Conservation (phyloP, 2,329 filamentous ascomycete species). For the Verticillium nubilum region DNA sequence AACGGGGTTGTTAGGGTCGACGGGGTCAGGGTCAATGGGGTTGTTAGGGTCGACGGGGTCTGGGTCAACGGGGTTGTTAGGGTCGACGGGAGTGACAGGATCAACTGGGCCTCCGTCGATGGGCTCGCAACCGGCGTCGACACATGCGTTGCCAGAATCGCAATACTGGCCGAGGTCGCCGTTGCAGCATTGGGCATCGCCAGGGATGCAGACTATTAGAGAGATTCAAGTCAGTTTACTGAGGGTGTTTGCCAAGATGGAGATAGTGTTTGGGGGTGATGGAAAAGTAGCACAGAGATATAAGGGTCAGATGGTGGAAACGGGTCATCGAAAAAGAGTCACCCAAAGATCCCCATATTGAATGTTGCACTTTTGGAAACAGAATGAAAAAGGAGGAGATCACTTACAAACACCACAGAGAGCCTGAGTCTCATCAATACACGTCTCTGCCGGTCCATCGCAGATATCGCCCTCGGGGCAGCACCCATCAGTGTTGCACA, state of each 20-base stretch:
- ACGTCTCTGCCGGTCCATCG: not conserved
- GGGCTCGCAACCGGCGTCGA: not conserved
- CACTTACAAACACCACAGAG: not conserved
- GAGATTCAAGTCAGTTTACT: not conserved
- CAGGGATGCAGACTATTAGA: not conserved
- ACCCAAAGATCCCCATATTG: not conserved
- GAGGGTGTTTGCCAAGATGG: not conserved
- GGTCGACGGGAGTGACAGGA: not conserved
- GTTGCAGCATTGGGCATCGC: not conserved
- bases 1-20: not conserved
- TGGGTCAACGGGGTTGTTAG: not conserved
- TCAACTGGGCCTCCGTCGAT: not conserved
- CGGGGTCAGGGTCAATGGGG: not conserved
- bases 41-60: not conserved
- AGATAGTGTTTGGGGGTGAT: not conserved
- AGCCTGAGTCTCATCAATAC: not conserved
- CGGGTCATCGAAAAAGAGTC: not conserved
- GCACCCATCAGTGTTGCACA: not conserved
- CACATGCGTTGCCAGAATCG: not conserved
- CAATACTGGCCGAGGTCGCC: not conserved
- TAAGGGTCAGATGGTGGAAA: no score
- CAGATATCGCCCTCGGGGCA: not conserved
- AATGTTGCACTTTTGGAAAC: not conserved
- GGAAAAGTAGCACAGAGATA: no score
- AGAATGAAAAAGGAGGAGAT: not conserved